Evolutionary conservation across 768 basidiomycete species (phyloP), one percentile per base, ranked within the genome.

Genomic region (Amanita inopinata): DNA sequence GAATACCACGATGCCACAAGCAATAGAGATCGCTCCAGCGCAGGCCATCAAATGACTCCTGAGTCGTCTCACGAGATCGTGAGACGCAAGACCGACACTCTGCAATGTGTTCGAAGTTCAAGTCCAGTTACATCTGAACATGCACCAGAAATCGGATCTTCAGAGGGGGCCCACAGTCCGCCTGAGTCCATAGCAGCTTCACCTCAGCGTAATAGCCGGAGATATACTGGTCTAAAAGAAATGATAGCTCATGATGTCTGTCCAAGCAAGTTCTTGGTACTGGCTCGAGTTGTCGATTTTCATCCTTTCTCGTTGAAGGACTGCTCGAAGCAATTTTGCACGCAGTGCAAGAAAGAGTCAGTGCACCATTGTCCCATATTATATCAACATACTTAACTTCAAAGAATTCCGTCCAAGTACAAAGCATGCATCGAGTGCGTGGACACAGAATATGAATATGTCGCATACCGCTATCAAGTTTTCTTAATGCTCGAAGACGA

Each of bases 241-340:
- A 53, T 73, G 30, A 49, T 58, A 5, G 44, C 53, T 10, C 46
- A 48, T 19, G 49, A 59, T 17, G 55, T 53, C 30, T 63, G 56
- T 34, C 62, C 71, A 3, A 56, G 56, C 11, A 61, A 56, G 31
- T 73, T 69, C 45, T 63, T 56, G 28, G 54, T 81, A 17, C 50
- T 61, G 7, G 80, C 73, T 4, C 71, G 70, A 14, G 65, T 70
- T 2, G 51, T 73, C 6, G 76, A 79, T 50, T 81, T 73, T 51
- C 70, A 66, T 50, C 83, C 83, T 0, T 60, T 66, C 23, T 52
- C 65, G 20, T 51, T 82, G 20, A 49, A 58, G 19, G 66, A 79
- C 11, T 74, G 67, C 11, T 66, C 71, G 25, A 59, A 63, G 18
- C 58, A 71, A 25, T 60, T 60, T 28, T 86, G 82, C 56, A 63